Evolutionary conservation across 108 stramenopile genomes (phyloP).

Genomic region (Stephanodiscus triporus): DNA sequence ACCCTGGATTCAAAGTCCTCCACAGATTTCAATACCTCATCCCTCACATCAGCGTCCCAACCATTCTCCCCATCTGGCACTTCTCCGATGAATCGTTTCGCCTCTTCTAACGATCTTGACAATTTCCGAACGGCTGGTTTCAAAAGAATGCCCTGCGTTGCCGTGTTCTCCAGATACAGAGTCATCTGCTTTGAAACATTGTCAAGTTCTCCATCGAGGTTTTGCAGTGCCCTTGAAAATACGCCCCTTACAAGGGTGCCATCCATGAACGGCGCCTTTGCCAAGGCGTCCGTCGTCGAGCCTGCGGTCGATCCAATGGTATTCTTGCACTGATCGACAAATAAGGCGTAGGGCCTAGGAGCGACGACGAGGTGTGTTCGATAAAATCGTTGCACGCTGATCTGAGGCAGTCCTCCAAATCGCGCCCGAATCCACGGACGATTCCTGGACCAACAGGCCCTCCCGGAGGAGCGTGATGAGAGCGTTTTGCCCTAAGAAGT

Average conservation of each 20-base stretch:
- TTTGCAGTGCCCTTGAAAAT: constrained; percentile 48
- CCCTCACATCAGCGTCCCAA: constrained; percentile 56
- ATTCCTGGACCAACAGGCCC: constrained; percentile 83
- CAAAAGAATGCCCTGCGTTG: constrained; percentile 81
- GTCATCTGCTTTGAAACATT: constrained; percentile 73
- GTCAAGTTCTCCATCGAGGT: constrained; percentile 49
- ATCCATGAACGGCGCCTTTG: constrained; percentile 54
- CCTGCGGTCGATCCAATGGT: constrained; percentile 31
- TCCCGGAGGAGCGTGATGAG: constrained; percentile 84
- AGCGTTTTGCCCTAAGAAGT: too few relatives aligned
- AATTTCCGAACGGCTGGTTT: constrained; percentile 83
- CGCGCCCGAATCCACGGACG: constrained; percentile 85
- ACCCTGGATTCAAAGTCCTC: constrained; percentile 44
- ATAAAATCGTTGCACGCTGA: constrained; percentile 89
- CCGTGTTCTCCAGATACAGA: constrained; percentile 80
- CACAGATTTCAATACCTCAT: constrained; percentile 42
- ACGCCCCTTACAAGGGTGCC: constrained; percentile 54
- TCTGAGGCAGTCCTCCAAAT: constrained; percentile 86
- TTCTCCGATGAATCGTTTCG: constrained; percentile 51
- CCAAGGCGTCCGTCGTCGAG: constrained; percentile 31
- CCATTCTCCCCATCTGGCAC: constrained; percentile 55
- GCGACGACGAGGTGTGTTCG: constrained; percentile 69
- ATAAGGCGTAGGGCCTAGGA: constrained; percentile 57
- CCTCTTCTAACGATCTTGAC: constrained; percentile 69
- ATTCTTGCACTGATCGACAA: constrained; percentile 61